Conservation (phyloP, 345 rosid genomes). For the Populus pruinosa region DNA sequence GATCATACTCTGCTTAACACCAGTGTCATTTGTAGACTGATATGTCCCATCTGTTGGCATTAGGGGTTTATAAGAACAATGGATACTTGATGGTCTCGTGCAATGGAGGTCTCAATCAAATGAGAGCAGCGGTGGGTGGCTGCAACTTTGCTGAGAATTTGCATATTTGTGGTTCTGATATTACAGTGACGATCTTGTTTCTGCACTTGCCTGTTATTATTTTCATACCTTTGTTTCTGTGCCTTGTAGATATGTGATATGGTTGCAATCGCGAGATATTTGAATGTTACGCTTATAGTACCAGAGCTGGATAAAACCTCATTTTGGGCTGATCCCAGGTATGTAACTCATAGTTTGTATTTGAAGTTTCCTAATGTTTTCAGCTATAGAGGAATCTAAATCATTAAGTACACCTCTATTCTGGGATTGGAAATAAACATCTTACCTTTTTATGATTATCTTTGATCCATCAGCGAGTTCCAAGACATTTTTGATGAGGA, state of each 20-base stretch:
- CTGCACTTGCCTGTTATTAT: neutral
- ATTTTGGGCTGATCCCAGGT: conserved; percentile 94
- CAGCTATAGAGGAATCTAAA: neutral
- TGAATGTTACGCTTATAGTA: conserved; percentile 85
- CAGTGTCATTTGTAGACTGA: neutral
- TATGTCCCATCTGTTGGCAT: neutral
- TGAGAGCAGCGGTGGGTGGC: conserved; percentile 78
- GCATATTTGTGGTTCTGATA: neutral
- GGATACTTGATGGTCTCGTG: conserved; percentile 93
- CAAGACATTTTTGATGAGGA: conserved; percentile 85
- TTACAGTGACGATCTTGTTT: neutral
- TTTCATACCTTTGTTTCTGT: neutral
- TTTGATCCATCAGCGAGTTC: conserved; percentile 55
- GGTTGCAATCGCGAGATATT: conserved; percentile 78
- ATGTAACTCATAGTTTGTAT: conserved; percentile 1
- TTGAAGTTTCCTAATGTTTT: neutral
- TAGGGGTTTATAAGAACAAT: conserved; percentile 92
- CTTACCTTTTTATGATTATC: neutral
- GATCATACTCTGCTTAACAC: neutral
- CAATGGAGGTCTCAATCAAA: conserved; percentile 93
- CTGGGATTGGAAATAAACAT: neutral
- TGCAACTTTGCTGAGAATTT: neutral
- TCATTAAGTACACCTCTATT: neutral
- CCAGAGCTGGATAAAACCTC: conserved; percentile 52
- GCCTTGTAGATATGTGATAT: conserved; percentile 72